Evolutionary conservation across 768 basidiomycete species (phyloP), one percentile per base, ranked within the genome.

Genomic region (Hysterangium stoloniferum): DNA sequence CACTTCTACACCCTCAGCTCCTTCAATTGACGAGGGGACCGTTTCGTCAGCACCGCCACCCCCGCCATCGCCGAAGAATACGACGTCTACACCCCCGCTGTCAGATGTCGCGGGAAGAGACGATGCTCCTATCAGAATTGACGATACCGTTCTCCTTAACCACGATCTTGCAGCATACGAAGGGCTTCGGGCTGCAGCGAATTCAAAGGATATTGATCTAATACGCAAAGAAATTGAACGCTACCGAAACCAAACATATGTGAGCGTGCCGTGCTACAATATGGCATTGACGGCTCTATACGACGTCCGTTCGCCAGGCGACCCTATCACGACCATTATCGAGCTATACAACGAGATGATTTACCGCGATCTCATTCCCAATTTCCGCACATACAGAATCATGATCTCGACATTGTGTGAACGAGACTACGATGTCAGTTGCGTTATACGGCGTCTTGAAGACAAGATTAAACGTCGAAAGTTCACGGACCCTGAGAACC

Each of bases 321-420:
- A 77, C 54, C 77, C 80, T 5, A 71, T 88, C 27, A 64, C 71
- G 0, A 60, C 73, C 35, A 65, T 90, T 32, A 62, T 86, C 47
- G 76, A 80, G 43, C 73, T 80, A 2, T 94, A 93, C 68, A 77
- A 87, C 55, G 71, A 78, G 42, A 79, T 94, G 73, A 66, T 91
- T 51, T 66, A 72, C 24, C 71, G 67, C 27, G 75, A 77, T 15
- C 62, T 92, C 4, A 59, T 75, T 0, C 90, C 93, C 7, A 82
- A 82, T 45, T 50, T 67, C 11, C 57, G 62, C 37, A 90, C 87
- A 0, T 91, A 88, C 62, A 60, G 70, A 25, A 62, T 65, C 31
- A 70, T 91, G 38, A 78, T 95, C 49, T 55, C 63, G 0, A 78
- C 78, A 0, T 74, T 93, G 50, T 76, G 78, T 4, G 66, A 72